Conservation (phyloP, 148 eudicot genomes). For the Amaranthus hypochondriacus region DNA sequence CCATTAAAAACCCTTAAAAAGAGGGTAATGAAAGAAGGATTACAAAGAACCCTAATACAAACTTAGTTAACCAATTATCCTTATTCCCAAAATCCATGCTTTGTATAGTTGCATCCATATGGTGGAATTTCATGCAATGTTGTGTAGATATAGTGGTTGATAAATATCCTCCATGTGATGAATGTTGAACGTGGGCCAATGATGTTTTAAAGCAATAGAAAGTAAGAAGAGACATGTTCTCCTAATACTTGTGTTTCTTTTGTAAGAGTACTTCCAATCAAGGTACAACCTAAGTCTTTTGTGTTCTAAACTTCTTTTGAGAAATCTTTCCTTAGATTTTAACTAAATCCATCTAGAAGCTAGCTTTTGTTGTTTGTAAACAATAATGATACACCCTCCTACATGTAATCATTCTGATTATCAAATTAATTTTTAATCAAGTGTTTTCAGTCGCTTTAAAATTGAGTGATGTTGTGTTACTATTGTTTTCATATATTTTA, state of each 20-base stretch:
- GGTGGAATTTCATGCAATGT: not conserved
- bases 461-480: too few relatives aligned
- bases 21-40: too few relatives aligned
- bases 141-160: not conserved
- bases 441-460: too few relatives aligned
- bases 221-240: not conserved
- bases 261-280: too few relatives aligned
- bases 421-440: not conserved
- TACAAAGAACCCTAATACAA: too few relatives aligned
- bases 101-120: not conserved
- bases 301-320: not conserved
- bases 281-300: not conserved
- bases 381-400: not conserved
- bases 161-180: too few relatives aligned
- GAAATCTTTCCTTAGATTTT: slow-evolving; percentile 2
- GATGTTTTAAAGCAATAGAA: not conserved
- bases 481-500: too few relatives aligned
- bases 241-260: not conserved
- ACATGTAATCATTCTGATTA: not conserved
- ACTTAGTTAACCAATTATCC: too few relatives aligned
- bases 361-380: not conserved
- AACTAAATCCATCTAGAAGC: slow-evolving; percentile 7
- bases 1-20: too few relatives aligned
- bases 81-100: not conserved
- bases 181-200: slow-evolving; percentile 23